A percentile compares a stretch with the other conserved stretches of the same genome.
phyloP scores from a whole-genome alignment of 2,329 filamentous ascomycete genomes.

The Calycina herbarum region DNA sequence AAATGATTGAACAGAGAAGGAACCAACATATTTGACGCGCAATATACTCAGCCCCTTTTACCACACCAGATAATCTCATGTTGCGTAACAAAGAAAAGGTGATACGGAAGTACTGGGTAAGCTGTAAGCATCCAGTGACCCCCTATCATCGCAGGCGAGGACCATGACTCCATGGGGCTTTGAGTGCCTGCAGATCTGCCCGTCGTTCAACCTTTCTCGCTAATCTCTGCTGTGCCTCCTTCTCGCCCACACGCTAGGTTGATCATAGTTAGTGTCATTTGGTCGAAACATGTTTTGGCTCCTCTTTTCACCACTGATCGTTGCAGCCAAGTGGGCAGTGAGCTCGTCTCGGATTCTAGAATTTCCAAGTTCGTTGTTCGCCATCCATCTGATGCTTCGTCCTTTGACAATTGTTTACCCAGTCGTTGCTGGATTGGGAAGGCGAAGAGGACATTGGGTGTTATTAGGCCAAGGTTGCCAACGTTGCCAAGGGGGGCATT shows the following conservation, averaged over 20 bases:
- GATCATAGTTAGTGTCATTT: neutral
- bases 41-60: slow-evolving; percentile 11
- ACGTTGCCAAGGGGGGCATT: slow-evolving; percentile 10
- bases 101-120: neutral
- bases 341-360: neutral
- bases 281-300: slow-evolving; percentile 10
- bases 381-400: neutral
- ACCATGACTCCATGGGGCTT: neutral
- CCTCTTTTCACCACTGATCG: neutral
- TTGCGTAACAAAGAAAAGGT: slow-evolving; percentile 4
- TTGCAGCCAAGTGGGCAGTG: neutral
- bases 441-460: neutral
- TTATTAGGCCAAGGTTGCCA: neutral
- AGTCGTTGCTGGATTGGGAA: neutral
- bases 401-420: neutral
- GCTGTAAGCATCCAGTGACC: neutral
- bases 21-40: neutral
- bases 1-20: neutral
- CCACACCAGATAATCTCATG: slow-evolving; percentile 2
- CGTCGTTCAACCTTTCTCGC: slow-evolving; percentile 11
- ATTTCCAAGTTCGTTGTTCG: neutral
- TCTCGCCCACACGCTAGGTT: slow-evolving; percentile 1
- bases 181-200: slow-evolving; percentile 10
- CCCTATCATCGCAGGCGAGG: slow-evolving; percentile 6
- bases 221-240: slow-evolving; percentile 5